Evolutionary conservation across 75 land plant species (phyloP), one percentile per base, ranked within the genome.

Genomic region (Pinus taeda): DNA sequence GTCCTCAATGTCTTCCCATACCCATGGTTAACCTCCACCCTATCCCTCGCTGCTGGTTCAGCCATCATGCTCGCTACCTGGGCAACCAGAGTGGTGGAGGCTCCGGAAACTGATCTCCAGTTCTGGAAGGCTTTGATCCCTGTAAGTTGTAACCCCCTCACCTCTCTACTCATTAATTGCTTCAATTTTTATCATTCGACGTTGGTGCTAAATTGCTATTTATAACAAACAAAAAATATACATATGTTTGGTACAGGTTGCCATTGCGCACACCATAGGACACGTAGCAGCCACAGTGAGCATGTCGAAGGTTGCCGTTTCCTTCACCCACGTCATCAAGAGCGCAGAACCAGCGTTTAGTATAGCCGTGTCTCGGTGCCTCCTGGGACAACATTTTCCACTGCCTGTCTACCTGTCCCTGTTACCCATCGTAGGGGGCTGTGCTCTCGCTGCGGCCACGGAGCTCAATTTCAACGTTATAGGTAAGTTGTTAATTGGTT

Each of bases 331-430:
- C 65, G 90, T 93, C 57, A 88, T 88, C 80, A 93, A 93, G 83
- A 93, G 93, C 65, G 85, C 89, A 18, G 95, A 93, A 74, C 95
- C 93, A 3, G 91, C 91, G 1, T 93, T 93, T 83, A 91, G 93
- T 62, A 89, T 91, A 8, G 21, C 87, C 67, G 88, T 93, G 18
- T 86, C 90, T 15, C 77, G 88, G n/a, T 81, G 91, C 17, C 60
- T 93, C 12, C 61, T 91, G 1, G 93, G 93, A 55, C 88, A n/a
- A 74, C 55, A 77, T 1, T 89, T 91, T 75, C 85, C 93, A 3
- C n/a, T 78, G 58, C 75, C 91, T 0, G 91, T 91, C 67, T 93
- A 93, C 70, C 60, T 91, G 6, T 93, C 93, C 26, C 78, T 93
- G 30, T 1, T 93, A 37, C 95, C 95, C 42, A 93, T 93, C 63